Evolutionary conservation across 1,284 basidiomycete species (phyloP).

Genomic region (Melampsora occidentalis): DNA sequence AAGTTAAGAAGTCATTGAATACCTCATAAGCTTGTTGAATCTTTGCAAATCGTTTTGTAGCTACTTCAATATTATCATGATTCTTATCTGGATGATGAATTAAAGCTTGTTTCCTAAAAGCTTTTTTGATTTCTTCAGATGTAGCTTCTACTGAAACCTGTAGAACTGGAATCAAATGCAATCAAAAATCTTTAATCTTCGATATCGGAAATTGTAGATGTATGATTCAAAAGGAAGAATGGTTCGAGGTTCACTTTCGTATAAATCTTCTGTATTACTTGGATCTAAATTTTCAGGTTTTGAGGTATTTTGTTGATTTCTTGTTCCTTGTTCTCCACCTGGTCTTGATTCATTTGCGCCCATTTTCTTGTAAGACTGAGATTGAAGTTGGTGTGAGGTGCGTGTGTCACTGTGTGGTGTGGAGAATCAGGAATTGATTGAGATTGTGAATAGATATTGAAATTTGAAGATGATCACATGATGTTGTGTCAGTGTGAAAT

Average conservation of each 20-base stretch:
- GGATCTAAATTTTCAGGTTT: background rate
- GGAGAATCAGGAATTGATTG: no score
- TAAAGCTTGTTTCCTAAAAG: constrained; percentile 51
- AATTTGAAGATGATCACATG: no score
- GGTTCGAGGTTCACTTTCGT: constrained; percentile 18
- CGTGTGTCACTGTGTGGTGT: no score
- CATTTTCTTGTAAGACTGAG: background rate
- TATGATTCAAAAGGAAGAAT: background rate
- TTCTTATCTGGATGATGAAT: constrained; percentile 57
- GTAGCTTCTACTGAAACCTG: constrained; percentile 46
- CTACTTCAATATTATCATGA: constrained; percentile 67
- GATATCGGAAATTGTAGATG: background rate
- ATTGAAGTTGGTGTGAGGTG: no score
- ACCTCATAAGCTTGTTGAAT: constrained; percentile 95
- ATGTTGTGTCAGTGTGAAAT: no score
- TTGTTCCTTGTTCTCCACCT: background rate
- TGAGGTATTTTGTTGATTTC: background rate
- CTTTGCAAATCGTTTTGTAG: constrained; percentile 80
- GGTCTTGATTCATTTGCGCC: constrained; percentile 5
- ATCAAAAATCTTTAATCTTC: background rate
- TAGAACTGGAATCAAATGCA: constrained; percentile 46
- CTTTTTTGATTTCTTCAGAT: constrained; percentile 51
- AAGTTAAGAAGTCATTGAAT: constrained; percentile 18
- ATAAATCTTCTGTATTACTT: constrained; percentile 1
- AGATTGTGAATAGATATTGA: no score